phyloP scores from a whole-genome alignment of 305 asterid species.

The Plantago coronopus region DNA sequence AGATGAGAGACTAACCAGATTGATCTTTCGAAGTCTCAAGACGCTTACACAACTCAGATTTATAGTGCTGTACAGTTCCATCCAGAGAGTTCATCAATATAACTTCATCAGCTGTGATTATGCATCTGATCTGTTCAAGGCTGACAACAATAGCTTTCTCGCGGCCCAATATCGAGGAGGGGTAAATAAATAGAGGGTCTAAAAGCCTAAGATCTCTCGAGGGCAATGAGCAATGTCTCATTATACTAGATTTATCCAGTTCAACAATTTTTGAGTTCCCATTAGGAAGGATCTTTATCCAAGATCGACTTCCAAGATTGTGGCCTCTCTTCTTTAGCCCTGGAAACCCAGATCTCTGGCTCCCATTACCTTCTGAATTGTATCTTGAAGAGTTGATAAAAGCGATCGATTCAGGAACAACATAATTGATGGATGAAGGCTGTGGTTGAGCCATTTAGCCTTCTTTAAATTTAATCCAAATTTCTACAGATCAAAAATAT shows the following conservation, averaged over 20 bases:
- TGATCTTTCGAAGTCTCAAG: constrained; percentile 72
- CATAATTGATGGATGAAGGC: constrained; percentile 30
- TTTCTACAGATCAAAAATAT: constrained; percentile 17
- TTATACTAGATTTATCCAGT: constrained; percentile 75
- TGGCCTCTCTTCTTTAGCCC: constrained; percentile 88
- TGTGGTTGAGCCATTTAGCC: constrained; percentile 58
- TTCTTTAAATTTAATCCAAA: constrained; percentile 26
- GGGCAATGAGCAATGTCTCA: constrained; percentile 94
- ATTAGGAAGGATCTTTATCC: constrained; percentile 80
- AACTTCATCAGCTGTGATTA: constrained; percentile 96
- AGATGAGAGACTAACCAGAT: constrained; percentile 50
- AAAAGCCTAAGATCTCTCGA: constrained; percentile 96
- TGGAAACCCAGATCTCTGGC: constrained; percentile 46
- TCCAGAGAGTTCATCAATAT: constrained; percentile 87
- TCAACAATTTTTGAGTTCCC: constrained; percentile 77
- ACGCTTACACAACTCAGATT: constrained; percentile 85
- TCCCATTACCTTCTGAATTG: constrained; percentile 34
- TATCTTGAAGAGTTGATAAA: constrained; percentile 34
- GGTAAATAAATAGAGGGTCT: constrained; percentile 92
- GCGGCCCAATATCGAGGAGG: constrained; percentile 96
- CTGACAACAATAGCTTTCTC: constrained; percentile 95
- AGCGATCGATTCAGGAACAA: constrained; percentile 35
- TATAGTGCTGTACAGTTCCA: constrained; percentile 72
- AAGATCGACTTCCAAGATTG: constrained; percentile 77
- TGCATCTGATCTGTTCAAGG: constrained; percentile 93